phyloP scores from a whole-genome alignment of 2,329 filamentous ascomycete species.

The Neofusicoccum cordaticola region DNA sequence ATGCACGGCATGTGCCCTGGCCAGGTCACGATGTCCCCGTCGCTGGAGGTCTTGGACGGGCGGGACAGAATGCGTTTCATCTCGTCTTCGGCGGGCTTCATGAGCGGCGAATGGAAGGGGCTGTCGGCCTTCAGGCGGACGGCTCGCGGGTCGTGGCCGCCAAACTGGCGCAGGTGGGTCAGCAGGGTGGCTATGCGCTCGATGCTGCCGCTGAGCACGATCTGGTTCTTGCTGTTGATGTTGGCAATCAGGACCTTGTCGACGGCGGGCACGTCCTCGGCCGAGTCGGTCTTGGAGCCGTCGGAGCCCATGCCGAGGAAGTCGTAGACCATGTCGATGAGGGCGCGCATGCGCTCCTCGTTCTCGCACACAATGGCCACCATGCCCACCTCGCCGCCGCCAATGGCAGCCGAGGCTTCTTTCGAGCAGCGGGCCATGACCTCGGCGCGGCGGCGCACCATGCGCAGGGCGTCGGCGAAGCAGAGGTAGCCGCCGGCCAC shows the following conservation, averaged over 20 bases:
- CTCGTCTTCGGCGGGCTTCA: constrained; percentile 76
- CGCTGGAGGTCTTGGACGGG: constrained; percentile 53
- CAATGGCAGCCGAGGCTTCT: constrained; percentile 57
- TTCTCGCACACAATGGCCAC: constrained; percentile 82
- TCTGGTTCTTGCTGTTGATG: constrained; percentile 94
- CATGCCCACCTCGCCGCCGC: constrained; percentile 88
- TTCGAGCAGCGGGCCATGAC: constrained; percentile 77
- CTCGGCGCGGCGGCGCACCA: constrained; percentile 76
- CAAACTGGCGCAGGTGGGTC: constrained; percentile 81
- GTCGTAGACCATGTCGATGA: constrained; percentile 73
- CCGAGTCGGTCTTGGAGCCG: constrained; percentile 66
- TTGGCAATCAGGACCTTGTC: constrained; percentile 90
- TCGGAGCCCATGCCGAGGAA: constrained; percentile 69
- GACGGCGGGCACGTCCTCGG: constrained; percentile 68
- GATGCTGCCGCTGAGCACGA: constrained; percentile 86
- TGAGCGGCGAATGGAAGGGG: constrained; percentile 88
- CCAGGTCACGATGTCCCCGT: constrained; percentile 68
- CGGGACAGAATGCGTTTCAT: constrained; percentile 67
- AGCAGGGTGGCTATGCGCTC: constrained; percentile 77
- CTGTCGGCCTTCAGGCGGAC: constrained; percentile 83
- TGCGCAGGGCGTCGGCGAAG: constrained; percentile 72
- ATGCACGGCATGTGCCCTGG: constrained; percentile 74
- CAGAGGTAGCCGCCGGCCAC: constrained; percentile 78
- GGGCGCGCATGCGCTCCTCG: constrained; percentile 65
- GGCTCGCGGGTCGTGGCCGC: constrained; percentile 85